Evolutionary conservation across 169 alveolate genomes (phyloP), one percentile per base, ranked within the genome.

Genomic region (Eimeria brunetti): DNA sequence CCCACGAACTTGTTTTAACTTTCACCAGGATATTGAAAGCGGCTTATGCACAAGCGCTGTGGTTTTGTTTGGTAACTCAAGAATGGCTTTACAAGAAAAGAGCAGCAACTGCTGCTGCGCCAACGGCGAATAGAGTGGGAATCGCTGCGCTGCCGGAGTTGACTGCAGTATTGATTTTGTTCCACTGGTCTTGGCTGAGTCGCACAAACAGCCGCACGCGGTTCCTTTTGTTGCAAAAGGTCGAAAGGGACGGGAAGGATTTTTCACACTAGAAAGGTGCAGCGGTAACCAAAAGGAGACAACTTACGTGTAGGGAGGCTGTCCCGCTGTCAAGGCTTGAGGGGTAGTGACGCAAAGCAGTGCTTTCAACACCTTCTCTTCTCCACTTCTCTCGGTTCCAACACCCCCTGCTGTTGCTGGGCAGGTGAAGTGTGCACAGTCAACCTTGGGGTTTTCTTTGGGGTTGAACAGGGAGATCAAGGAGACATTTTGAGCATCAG

Each of bases 401-500:
- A 27, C 7, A 2, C 27, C 8, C 22, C 9, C 51, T 33, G 84
- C 14, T 9, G 58, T 20, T 73, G 49, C 84, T 44, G 84, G 84
- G 84, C 84, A 73, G n/a, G 33, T 18, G 84, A 75, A 75, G 58
- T 33, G 12, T 41, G 84, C 84, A 58, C 84, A 75, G 84, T 75
- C 84, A 51, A 75, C 30, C 58, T 16, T 38, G 58, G 60, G 22
- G 0, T 33, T 22, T 0, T 36, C 30, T 0, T 75, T 7, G 16
- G 84, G 84, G 58, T 38, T 36, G 58, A 75, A 75, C 38, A 75
- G 58, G 84, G 84, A 16, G 1, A 75, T 44, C 1, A 75, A 75
- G 1, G 84, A 75, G 20, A 41, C 36, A 27, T 38, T 44, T 12
- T 36, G 30, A 33, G 84, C 7, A 38, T 38, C 20, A 2, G 33